These are phyloP conservation scores for Rosa chinensis DNA, from an alignment of 306 rosid species.

Conservation along the genomic window DNA sequence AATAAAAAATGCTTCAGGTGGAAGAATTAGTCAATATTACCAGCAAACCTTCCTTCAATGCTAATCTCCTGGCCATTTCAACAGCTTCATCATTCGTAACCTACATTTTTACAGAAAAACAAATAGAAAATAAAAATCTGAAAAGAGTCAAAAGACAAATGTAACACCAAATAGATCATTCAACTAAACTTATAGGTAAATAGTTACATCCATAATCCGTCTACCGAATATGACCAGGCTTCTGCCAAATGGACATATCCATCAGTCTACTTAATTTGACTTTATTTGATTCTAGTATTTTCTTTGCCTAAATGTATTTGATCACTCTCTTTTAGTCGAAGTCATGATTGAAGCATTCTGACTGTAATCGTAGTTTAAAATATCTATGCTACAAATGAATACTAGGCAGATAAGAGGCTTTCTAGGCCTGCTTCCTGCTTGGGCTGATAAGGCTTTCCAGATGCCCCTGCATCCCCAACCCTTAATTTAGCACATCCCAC, in stretches of 20 bases:
- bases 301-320: background rate
- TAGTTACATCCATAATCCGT: background rate
- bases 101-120: conserved; percentile 33
- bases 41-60: conserved; percentile 94
- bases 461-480: background rate
- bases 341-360: background rate
- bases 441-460: background rate
- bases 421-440: background rate
- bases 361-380: background rate
- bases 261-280: background rate
- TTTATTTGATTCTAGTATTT: background rate
- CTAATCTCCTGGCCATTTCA: conserved; percentile 84
- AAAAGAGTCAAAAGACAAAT: background rate
- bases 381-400: background rate
- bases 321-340: background rate
- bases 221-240: background rate
- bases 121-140: background rate
- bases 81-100: conserved; percentile 82
- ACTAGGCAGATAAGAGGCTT: background rate
- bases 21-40: conserved; percentile 38
- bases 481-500: background rate
- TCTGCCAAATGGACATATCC: background rate
- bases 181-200: background rate
- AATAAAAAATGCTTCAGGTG: conserved; percentile 9
- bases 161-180: conserved; percentile 4